Base-by-base conservation (phyloP, 345 rosid genomes). In the Iberis pinnata region DNA sequence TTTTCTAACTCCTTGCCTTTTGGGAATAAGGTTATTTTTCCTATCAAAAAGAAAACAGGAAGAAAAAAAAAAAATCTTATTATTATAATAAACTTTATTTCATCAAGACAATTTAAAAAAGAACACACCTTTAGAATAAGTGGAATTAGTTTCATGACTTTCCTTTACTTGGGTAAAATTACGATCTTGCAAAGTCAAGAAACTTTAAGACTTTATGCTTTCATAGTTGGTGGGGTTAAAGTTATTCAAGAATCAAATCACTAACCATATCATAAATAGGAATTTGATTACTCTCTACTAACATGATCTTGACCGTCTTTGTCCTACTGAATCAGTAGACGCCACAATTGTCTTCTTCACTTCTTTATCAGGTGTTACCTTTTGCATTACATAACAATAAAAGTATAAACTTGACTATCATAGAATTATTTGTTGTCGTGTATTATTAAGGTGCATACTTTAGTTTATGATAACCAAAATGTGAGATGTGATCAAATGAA, bases 191-290 rank as follows among this genome's bases (percentile, higher is more conserved):
- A 68, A 48, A 47, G 41, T 40, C 35, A 25, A 9, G 14, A 18
- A 32, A 12, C 49, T 49, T 12, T 14, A 42, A 9, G 12, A 16
- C 31, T 44, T 17, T 53, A n/a, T n/a, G n/a, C n/a, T n/a, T n/a
- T n/a, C 33, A 5, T 22, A 52, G 17, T 11, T 14, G 12, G 13
- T 45, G 71, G 32, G 12, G 43, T 44, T 12, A 22, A 16, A 17
- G 15, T 37, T 38, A 13, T 4, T 44, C 7, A 27, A 15, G 10
- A 39, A 9, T 31, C 16, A 31, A 12, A 13, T 47, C 49, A 39
- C 57, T 31, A 60, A 60, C 67, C 67, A 12, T 1, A 68, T 81
- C 93, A 67, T 89, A 86, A 52, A 89, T 71, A 14, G 89, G 75
- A 49, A 78, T 49, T 77, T 89, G 81, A 69, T 86, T 83, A 54